A percentile compares a stretch with the other conserved stretches of the same genome.
phyloP scores from a whole-genome alignment of 768 basidiomycete genomes.

The Strobilomyces confusus region DNA sequence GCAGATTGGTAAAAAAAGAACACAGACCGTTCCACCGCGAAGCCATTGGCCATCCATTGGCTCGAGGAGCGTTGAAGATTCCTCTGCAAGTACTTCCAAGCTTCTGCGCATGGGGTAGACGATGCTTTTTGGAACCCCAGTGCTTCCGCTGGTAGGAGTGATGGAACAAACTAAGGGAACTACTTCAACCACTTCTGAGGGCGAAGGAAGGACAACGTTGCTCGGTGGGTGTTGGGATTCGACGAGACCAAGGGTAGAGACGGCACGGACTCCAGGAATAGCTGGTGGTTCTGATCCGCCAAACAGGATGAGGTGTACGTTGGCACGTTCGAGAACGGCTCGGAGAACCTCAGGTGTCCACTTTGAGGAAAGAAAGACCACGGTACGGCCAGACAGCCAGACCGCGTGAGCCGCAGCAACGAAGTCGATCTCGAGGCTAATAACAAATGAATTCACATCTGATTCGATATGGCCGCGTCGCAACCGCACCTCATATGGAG shows the following conservation, averaged over 20 bases:
- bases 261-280: slow-evolving; percentile 6
- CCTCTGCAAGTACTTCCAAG: slow-evolving; percentile 23
- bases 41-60: slow-evolving; percentile 32
- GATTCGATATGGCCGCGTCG: not conserved
- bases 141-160: slow-evolving; percentile 29
- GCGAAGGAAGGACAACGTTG: slow-evolving; percentile 11
- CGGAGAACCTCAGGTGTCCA: slow-evolving; percentile 28
- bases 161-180: slow-evolving; percentile 27
- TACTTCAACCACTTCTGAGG: slow-evolving; percentile 15
- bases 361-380: slow-evolving; percentile 28
- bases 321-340: slow-evolving; percentile 20
- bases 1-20: not conserved
- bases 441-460: not conserved
- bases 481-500: slow-evolving; percentile 24
- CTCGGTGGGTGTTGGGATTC: slow-evolving; percentile 6
- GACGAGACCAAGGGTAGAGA: slow-evolving; percentile 20
- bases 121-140: slow-evolving; percentile 31
- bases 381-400: slow-evolving; percentile 26
- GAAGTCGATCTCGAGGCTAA: slow-evolving; percentile 29
- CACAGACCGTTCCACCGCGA: slow-evolving; percentile 29
- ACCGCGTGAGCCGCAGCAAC: slow-evolving; percentile 29
- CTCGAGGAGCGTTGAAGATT: slow-evolving; percentile 26
- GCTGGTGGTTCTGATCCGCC: slow-evolving; percentile 14
- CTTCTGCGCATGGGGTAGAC: slow-evolving; percentile 29
- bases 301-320: slow-evolving; percentile 22